Conservation (phyloP, 176 grass and related monocot species). For the Oryza punctata region DNA sequence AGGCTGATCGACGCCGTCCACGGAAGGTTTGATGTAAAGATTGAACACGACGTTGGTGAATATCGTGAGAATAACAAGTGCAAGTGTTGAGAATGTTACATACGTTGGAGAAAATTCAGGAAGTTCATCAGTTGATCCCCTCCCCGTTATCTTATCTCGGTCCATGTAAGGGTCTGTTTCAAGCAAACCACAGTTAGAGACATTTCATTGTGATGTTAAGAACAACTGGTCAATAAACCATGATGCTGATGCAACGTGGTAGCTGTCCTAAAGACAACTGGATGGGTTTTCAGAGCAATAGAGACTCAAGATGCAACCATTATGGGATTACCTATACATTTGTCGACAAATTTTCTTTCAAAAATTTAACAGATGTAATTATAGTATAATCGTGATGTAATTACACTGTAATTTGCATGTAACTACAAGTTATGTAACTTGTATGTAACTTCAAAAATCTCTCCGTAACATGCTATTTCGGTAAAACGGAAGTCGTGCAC, state of each 20-base stretch:
- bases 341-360: too few relatives aligned
- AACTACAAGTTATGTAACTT: too few relatives aligned
- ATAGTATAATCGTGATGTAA: too few relatives aligned
- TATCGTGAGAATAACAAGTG: conserved; percentile 71
- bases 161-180: conserved; percentile 63
- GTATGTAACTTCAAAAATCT: too few relatives aligned
- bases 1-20: conserved; percentile 62
- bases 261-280: not conserved
- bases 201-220: not conserved
- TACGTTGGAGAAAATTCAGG: conserved; percentile 71
- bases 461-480: too few relatives aligned
- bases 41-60: conserved; percentile 87
- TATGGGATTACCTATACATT: too few relatives aligned
- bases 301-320: not conserved
- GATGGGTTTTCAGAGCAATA: not conserved
- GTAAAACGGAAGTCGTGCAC: too few relatives aligned
- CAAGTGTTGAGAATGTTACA: conserved; percentile 57
- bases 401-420: too few relatives aligned
- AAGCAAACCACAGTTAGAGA: conserved; percentile 19
- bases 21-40: conserved; percentile 70
- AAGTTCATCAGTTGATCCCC: conserved; percentile 47
- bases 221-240: not conserved
- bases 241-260: not conserved
- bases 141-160: conserved; percentile 64
- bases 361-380: too few relatives aligned